Base-by-base conservation (phyloP, 2,329 filamentous ascomycete genomes). In the Sclerotiophoma versabilis region DNA sequence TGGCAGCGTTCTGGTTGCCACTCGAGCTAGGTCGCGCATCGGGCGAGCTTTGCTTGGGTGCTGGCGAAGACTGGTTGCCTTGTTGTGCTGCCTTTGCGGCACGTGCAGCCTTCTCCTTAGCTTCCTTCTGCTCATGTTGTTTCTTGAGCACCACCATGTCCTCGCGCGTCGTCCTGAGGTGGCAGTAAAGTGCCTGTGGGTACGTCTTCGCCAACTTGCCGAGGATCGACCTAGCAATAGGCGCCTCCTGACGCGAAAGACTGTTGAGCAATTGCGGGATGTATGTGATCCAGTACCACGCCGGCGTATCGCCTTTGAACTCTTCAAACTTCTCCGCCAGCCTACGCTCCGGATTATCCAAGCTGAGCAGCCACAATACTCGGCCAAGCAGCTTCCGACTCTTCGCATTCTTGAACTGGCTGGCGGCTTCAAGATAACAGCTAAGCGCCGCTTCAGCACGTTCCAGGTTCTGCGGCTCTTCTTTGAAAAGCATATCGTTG, bases 221-320 rank as follows among this genome's bases (percentile, higher is more conserved):
- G 15, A 99, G 83, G 43, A 99, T 91, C 44, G 86, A 85, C 72
- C 95, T 90, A 37, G 93, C 91, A 41, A 96, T 89, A 4, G 87
- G 87, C 11, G 92, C 93, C 76, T 99, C 96, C 65, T 93, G 93
- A 70, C 97, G 89, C 2, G 91, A 91, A 44, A 99, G 82, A 46
- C 93, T 95, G 36, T 92, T 93, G 26, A 99, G 85, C 34, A 99
- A 83, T 75, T 99, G 95, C 15, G 95, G 95, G 60, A 99, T 98
- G 74, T 96, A 99, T 0, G 93, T 98, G 64, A 98, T 97, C 95
- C 95, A 99, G 78, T 98, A 99, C 95, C 95, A 99, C 11, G 96
- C 92, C 0, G 93, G 92, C 2, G 92, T 96, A 65, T 99, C 96
- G 45, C 95, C 95, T 80, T 98, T 97, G 79, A 95, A 99, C 64